Evolutionary conservation across 805 yeast genomes (phyloP), one percentile per base, ranked within the genome.

Genomic region (Isabelozyma gotoi): DNA sequence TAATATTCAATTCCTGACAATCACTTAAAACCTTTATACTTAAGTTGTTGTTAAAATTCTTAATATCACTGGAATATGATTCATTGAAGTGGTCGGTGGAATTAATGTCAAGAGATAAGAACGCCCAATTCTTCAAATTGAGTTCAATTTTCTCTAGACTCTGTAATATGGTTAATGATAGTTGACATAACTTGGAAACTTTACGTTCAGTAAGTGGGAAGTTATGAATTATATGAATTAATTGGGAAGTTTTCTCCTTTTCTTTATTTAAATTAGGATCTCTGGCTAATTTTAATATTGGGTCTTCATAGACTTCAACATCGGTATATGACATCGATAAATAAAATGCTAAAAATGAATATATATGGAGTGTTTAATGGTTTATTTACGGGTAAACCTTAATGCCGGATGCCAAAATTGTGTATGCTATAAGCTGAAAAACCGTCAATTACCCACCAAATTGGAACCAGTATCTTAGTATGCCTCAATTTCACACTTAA

Each of bases 121-220:
- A 78, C 41, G 78, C 81, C 84, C 84, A 79, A 46, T 75, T 74
- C 46, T 74, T 69, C 38, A 76, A 62, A 29, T 64, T 68, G 31
- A 73, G 57, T 48, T 74, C 77, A 16, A 76, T 65, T 46, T 71
- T 71, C 57, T 79, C 84, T 34, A 79, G 59, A 36, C 77, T 73
- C 49, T 78, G 70, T 24, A 79, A 59, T 4, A 77, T 71, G 43
- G 71, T 71, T 43, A 78, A 65, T 7, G 75, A 64, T 24, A 71
- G 62, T 43, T 68, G 74, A 52, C 84, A 79, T 53, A 76, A 65
- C 42, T 73, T 68, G 39, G 74, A 71, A 12, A 78, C 62, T 45
- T 68, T 68, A 16, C 68, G 46, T 49, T 76, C 81, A 1, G 68
- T 53, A 24, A 68, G 43, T 6, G 74, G 66, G 39, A 78, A 76